A percentile compares a stretch with the other conserved stretches of the same genome.
These are phyloP conservation scores for Arbutus unedo DNA, from an alignment of 148 eudicot species.

Conservation along the genomic window DNA sequence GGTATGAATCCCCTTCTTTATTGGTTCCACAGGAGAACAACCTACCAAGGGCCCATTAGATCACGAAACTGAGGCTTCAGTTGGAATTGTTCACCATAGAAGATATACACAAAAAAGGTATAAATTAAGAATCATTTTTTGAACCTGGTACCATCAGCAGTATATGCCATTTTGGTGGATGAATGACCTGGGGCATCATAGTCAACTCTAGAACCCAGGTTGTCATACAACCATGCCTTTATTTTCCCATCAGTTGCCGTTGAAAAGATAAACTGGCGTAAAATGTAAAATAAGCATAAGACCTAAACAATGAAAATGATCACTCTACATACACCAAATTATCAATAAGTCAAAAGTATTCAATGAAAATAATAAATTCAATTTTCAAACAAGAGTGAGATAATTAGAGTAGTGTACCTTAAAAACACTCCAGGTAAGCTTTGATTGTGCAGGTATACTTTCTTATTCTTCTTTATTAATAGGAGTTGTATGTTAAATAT, in stretches of 20 bases:
- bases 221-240: slow-evolving; percentile 94
- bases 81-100: neutral
- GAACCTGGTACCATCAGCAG: slow-evolving; percentile 89
- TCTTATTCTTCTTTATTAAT: no score
- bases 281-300: neutral
- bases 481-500: neutral
- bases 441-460: no score
- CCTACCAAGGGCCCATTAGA: slow-evolving; percentile 34
- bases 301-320: neutral
- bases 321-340: neutral
- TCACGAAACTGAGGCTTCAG: neutral
- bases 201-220: slow-evolving; percentile 82
- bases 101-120: slow-evolving; percentile 1
- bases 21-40: slow-evolving; percentile 93
- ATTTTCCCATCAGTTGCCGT: slow-evolving; percentile 93
- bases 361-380: neutral
- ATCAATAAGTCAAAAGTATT: neutral
- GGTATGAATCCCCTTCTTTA: slow-evolving; percentile 88
- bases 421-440: no score
- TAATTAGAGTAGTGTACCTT: neutral
- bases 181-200: slow-evolving; percentile 98
- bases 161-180: slow-evolving; percentile 79
- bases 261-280: slow-evolving; percentile 78
- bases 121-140: slow-evolving; percentile 13
- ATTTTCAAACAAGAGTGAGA: neutral